Conservation (phyloP, 139 green algal genomes). For the Haematococcus sp. region DNA sequence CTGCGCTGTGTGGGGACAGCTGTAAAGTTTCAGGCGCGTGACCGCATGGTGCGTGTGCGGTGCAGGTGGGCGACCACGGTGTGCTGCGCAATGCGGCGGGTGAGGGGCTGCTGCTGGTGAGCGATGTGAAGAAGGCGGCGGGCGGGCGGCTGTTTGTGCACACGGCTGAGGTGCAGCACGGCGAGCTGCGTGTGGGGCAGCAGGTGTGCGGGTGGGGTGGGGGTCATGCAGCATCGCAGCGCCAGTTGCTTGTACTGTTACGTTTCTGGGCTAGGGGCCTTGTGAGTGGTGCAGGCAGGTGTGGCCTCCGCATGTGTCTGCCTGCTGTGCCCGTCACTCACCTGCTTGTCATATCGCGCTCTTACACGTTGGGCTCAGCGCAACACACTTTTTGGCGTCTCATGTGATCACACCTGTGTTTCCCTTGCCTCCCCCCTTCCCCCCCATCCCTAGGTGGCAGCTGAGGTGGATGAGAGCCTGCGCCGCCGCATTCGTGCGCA, state of each 20-base stretch:
- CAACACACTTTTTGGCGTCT: no score
- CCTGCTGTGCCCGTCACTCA: neutral
- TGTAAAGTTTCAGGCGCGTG: neutral
- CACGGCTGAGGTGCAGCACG: slow-evolving; percentile 42
- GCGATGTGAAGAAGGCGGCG: slow-evolving; percentile 70
- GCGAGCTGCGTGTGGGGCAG: slow-evolving; percentile 43
- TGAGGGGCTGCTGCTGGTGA: slow-evolving; percentile 34
- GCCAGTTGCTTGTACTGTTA: neutral
- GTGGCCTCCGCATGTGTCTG: no score
- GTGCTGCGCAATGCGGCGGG: slow-evolving; percentile 26
- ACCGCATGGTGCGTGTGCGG: neutral
- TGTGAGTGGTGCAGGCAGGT: no score
- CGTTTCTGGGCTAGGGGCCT: no score
- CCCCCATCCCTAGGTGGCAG: slow-evolving; percentile 42
- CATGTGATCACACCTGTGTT: no score
- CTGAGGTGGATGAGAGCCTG: slow-evolving; percentile 56
- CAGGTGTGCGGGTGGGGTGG: slow-evolving; percentile 23
- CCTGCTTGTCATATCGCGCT: no score
- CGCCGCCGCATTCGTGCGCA: slow-evolving; percentile 50
- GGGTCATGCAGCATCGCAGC: no score
- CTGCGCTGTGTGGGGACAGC: no score
- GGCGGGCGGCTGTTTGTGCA: slow-evolving; percentile 81
- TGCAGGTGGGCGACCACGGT: slow-evolving; percentile 59
- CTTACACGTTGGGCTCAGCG: no score
- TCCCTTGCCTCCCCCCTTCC: neutral